A percentile compares a stretch with the other conserved stretches of the same genome.
Evolutionary conservation across 2,329 filamentous ascomycete species (phyloP).

Genomic region (Emmonsiellopsis sp.): DNA sequence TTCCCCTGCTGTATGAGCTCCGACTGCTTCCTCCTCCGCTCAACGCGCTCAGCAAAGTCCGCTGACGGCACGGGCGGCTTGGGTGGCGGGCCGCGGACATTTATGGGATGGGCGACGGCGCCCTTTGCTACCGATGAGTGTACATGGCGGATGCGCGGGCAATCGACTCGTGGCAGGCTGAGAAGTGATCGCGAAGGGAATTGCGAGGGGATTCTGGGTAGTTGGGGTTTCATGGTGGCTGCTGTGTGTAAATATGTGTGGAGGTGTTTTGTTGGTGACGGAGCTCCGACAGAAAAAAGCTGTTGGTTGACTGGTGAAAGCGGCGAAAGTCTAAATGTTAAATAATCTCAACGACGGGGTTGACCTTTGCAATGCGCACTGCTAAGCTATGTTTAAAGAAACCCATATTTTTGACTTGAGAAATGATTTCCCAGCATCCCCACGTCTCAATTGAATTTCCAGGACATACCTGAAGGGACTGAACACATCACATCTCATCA

Average conservation of each 20-base stretch:
- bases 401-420: too few relatives aligned
- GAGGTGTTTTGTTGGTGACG: not conserved
- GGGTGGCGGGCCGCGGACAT: constrained; percentile 52
- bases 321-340: too few relatives aligned
- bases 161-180: not conserved
- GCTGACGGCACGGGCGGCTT: constrained; percentile 45
- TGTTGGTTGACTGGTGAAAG: too few relatives aligned
- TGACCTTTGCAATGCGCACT: too few relatives aligned
- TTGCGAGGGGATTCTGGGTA: not conserved
- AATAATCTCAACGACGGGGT: too few relatives aligned
- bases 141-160: constrained; percentile 18
- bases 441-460: too few relatives aligned
- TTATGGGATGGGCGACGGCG: constrained; percentile 50
- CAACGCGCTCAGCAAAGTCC: constrained; percentile 40
- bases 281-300: not conserved
- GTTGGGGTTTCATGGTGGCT: not conserved
- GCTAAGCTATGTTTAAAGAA: too few relatives aligned
- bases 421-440: too few relatives aligned
- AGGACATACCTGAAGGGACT: too few relatives aligned
- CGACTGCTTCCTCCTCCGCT: constrained; percentile 42
- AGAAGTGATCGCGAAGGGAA: not conserved
- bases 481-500: too few relatives aligned
- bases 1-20: constrained; percentile 40
- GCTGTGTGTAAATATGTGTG: not conserved
- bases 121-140: constrained; percentile 29